A percentile compares a stretch with the other conserved stretches of the same genome.
These are phyloP conservation scores for Penicillium concentricum DNA, from an alignment of 2,329 filamentous ascomycete genomes.

Conservation along the genomic window DNA sequence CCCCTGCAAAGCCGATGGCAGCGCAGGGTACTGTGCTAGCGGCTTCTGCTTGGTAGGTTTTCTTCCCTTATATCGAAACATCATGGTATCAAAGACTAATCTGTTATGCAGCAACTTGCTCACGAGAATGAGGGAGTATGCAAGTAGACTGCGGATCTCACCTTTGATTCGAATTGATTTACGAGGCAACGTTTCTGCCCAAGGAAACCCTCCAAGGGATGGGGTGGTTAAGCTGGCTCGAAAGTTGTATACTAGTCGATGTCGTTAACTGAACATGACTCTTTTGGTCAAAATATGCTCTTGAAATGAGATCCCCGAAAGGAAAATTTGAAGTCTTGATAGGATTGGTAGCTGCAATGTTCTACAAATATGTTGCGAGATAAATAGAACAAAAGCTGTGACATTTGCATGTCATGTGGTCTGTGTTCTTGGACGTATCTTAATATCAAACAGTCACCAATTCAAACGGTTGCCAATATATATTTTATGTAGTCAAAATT, in stretches of 20 bases:
- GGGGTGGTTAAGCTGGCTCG: neutral
- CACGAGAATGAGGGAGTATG: neutral
- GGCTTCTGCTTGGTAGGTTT: neutral
- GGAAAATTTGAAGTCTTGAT: neutral
- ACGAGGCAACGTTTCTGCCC: no score
- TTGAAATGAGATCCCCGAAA: no score
- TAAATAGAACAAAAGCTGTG: neutral
- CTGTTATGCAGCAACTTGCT: neutral
- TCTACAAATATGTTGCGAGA: neutral
- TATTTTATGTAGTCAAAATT: neutral
- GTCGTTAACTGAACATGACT: neutral
- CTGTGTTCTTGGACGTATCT: neutral
- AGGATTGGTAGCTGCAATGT: neutral
- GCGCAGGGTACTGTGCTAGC: constrained; percentile 1
- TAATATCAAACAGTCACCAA: neutral
- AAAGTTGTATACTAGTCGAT: no score
- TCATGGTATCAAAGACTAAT: neutral
- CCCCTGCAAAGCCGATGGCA: constrained; percentile 5
- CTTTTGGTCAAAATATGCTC: no score
- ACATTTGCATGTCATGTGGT: neutral
- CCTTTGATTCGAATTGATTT: neutral
- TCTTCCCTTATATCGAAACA: no score
- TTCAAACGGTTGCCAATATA: neutral
- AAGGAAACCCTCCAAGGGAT: neutral
- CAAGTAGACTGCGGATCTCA: neutral